Conservation (phyloP, 352 stramenopile species). For the Phytophthora syringae region DNA sequence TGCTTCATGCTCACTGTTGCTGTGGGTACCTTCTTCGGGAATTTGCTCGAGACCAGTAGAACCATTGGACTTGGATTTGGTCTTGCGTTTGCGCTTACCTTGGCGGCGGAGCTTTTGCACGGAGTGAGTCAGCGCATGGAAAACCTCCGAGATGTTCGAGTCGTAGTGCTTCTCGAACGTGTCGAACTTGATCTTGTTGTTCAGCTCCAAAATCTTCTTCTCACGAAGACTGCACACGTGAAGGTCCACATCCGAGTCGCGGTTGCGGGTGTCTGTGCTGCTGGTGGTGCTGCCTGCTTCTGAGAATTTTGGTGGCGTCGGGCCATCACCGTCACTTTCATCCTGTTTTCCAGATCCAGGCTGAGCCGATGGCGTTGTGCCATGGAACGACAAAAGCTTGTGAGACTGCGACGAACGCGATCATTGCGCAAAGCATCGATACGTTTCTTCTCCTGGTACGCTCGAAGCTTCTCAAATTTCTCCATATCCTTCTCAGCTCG, state of each 20-base stretch:
- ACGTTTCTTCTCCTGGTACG: constrained; percentile 59
- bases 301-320: constrained; percentile 18
- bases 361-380: constrained; percentile 9
- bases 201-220: constrained; percentile 61
- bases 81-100: constrained; percentile 23
- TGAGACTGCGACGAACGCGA: constrained; percentile 46
- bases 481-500: constrained; percentile 61
- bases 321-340: constrained; percentile 8
- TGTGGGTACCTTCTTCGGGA: constrained; percentile 25
- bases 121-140: constrained; percentile 50
- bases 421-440: constrained; percentile 41
- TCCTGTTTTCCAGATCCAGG: constrained; percentile 15
- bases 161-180: constrained; percentile 69
- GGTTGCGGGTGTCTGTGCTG: constrained; percentile 15
- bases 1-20: constrained; percentile 25
- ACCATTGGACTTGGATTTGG: constrained; percentile 16
- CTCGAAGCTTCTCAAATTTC: constrained; percentile 61
- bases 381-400: constrained; percentile 37
- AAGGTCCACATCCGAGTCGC: constrained; percentile 24
- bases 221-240: constrained; percentile 56
- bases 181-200: constrained; percentile 58
- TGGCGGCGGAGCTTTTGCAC: constrained; percentile 39
- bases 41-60: constrained; percentile 30
- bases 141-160: constrained; percentile 65
- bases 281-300: constrained; percentile 30